phyloP scores from a whole-genome alignment of 176 grass and related monocot species.

The Poa pratensis region DNA sequence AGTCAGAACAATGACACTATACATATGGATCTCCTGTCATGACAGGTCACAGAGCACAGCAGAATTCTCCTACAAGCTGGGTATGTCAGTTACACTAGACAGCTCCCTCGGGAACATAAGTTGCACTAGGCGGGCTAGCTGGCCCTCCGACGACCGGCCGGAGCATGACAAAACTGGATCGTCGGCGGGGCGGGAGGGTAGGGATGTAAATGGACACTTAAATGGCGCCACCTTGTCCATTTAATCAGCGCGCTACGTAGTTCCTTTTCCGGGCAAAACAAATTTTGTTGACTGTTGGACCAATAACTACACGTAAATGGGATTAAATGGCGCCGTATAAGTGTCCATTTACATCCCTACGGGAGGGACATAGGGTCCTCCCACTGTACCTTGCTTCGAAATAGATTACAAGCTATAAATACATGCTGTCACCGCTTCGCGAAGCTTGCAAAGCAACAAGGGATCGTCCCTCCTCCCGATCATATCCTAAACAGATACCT shows the following conservation, averaged over 20 bases:
- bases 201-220: too few species aligned
- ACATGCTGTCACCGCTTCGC: not conserved
- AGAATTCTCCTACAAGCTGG: constrained; percentile 38
- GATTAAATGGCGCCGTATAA: too few species aligned
- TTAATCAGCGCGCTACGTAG: too few species aligned
- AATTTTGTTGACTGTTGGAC: too few species aligned
- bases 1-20: constrained; percentile 1
- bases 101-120: not conserved
- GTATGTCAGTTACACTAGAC: constrained; percentile 5
- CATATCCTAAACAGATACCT: constrained; percentile 82
- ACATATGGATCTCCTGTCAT: constrained; percentile 26
- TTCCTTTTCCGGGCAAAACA: too few species aligned
- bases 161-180: constrained; percentile 49
- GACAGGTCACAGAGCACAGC: not conserved
- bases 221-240: too few species aligned
- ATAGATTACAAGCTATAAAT: constrained; percentile 28
- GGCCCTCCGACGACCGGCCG: constrained; percentile 29
- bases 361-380: not conserved
- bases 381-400: constrained; percentile 12
- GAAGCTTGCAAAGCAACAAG: not conserved
- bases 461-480: constrained; percentile 32
- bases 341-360: too few species aligned
- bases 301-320: too few species aligned
- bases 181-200: not conserved
- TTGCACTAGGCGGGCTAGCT: constrained; percentile 40